These are phyloP conservation scores for Pyricularia sp. DNA, from an alignment of 2,329 filamentous ascomycete genomes.

Conservation along the genomic window DNA sequence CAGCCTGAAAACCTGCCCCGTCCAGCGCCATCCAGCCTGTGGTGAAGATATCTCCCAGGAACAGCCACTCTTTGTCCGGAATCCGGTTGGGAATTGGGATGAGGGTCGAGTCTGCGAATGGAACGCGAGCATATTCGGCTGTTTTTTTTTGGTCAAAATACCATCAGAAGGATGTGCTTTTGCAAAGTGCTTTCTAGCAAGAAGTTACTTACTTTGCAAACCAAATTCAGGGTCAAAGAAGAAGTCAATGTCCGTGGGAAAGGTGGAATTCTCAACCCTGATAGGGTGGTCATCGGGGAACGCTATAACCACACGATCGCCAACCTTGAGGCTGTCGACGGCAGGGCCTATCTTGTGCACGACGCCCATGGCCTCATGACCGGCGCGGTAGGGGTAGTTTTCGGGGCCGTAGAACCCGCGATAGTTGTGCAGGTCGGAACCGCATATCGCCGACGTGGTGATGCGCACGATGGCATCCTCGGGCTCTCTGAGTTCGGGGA, in stretches of 20 bases:
- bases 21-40: conserved; percentile 24
- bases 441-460: conserved; percentile 21
- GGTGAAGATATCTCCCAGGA: conserved; percentile 22
- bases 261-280: background rate
- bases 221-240: background rate
- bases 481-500: conserved; percentile 5
- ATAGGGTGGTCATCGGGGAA: background rate
- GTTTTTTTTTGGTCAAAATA: background rate
- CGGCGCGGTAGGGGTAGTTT: conserved; percentile 13
- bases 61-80: conserved; percentile 13
- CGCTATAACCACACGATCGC: conserved; percentile 25
- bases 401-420: conserved; percentile 13
- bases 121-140: conserved; percentile 12
- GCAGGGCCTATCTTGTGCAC: conserved; percentile 21
- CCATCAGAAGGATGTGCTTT: background rate
- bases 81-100: conserved; percentile 8
- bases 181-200: no score
- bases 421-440: conserved; percentile 22
- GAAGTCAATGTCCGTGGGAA: background rate
- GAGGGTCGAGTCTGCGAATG: conserved; percentile 11
- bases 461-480: conserved; percentile 23
- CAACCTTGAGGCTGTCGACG: conserved; percentile 19
- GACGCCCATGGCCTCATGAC: conserved; percentile 29
- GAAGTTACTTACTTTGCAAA: background rate
- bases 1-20: conserved; percentile 23